phyloP scores from a whole-genome alignment of 805 yeast species.

The Yamadazyma nakazawae region DNA sequence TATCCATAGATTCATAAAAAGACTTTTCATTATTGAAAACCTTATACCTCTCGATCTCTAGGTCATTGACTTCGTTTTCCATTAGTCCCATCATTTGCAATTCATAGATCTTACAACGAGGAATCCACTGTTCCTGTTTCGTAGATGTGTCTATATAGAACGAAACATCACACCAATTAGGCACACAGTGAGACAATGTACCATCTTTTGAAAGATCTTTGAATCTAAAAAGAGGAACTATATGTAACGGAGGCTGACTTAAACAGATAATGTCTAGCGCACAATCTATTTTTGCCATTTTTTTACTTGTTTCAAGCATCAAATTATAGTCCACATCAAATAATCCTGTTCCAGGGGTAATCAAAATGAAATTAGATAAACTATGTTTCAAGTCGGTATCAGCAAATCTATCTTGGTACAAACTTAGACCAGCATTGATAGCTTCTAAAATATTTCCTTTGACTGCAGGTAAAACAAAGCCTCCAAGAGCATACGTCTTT shows the following conservation, averaged over 20 bases:
- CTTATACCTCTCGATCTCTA: constrained; percentile 60
- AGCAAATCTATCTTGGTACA: constrained; percentile 71
- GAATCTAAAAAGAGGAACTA: constrained; percentile 83
- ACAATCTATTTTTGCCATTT: constrained; percentile 72
- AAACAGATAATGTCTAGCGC: constrained; percentile 87
- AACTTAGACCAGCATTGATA: constrained; percentile 74
- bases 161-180: constrained; percentile 93
- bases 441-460: constrained; percentile 90
- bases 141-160: constrained; percentile 69
- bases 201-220: constrained; percentile 36
- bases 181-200: constrained; percentile 68
- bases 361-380: constrained; percentile 81
- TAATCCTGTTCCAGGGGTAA: constrained; percentile 91
- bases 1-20: constrained; percentile 59
- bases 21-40: constrained; percentile 31
- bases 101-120: constrained; percentile 90
- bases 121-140: constrained; percentile 68
- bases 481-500: constrained; percentile 36
- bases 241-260: constrained; percentile 87
- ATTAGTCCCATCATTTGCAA: constrained; percentile 97
- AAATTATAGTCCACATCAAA: constrained; percentile 86
- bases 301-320: constrained; percentile 68
- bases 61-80: constrained; percentile 79
- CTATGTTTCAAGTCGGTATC: constrained; percentile 88
- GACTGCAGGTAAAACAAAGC: constrained; percentile 76